A percentile compares a stretch with the other conserved stretches of the same genome.
Evolutionary conservation across 2,329 filamentous ascomycete species (phyloP).

Genomic region (Seiridium unicorne): DNA sequence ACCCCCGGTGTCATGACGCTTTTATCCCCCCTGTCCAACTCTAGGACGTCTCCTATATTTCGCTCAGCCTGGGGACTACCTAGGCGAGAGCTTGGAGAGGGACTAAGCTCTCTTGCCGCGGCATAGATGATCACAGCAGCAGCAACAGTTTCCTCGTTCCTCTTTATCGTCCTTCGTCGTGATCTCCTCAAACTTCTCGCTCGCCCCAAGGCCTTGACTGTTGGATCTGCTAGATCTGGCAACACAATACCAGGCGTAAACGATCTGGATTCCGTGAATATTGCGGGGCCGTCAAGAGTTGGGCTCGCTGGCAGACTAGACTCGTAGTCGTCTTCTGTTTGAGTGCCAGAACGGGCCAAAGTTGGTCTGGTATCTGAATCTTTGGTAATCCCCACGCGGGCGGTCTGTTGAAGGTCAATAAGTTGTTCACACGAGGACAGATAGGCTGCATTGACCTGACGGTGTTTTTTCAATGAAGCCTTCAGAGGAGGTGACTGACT

Average conservation of each 20-base stretch:
- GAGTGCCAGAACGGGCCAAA: conserved; percentile 13
- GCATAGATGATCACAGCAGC: conserved; percentile 11
- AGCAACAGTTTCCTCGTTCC: conserved; percentile 8
- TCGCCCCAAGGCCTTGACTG: conserved; percentile 3
- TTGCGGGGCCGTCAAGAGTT: background rate
- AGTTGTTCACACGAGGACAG: background rate
- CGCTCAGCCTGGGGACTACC: conserved; percentile 10
- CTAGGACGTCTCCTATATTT: background rate
- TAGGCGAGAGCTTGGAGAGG: background rate
- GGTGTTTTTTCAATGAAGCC: conserved; percentile 1
- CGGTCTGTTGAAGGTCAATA: conserved; percentile 6
- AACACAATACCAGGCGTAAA: conserved; percentile 5
- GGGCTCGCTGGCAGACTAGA: background rate
- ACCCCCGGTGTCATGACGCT: conserved; percentile 10
- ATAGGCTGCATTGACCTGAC: conserved; percentile 1
- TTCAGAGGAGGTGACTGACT: conserved; percentile 3
- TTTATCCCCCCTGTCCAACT: background rate
- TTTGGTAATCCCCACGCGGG: conserved; percentile 7
- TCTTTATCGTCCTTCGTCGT: background rate
- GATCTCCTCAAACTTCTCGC: conserved; percentile 8
- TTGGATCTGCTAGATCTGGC: conserved; percentile 5
- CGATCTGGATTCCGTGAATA: background rate
- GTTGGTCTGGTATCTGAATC: conserved; percentile 10
- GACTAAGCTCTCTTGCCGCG: conserved; percentile 6
- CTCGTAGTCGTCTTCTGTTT: conserved; percentile 9